Percentiles rank a stretch among this genome's conserved stretches.
These are phyloP conservation scores for Voacanga thouarsii DNA, from an alignment of 257 asterid species.

Conservation along the genomic window DNA sequence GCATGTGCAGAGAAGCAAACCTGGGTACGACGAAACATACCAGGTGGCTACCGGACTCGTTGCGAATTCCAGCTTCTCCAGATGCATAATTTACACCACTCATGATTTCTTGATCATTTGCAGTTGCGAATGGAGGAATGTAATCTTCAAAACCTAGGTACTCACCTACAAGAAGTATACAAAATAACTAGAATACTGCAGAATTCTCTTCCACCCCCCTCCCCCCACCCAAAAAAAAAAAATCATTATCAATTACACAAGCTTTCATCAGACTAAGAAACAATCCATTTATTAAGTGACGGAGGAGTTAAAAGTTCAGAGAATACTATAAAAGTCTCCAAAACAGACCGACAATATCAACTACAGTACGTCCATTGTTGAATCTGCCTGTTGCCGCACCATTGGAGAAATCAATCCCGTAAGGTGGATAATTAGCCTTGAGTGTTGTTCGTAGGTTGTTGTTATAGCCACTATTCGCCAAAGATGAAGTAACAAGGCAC, in stretches of 20 bases:
- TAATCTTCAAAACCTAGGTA: conserved; percentile 30
- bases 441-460: conserved; percentile 36
- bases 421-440: conserved; percentile 45
- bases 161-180: conserved; percentile 26
- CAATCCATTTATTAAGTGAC: background rate
- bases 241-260: background rate
- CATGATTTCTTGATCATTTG: conserved; percentile 15
- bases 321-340: no score
- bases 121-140: conserved; percentile 41
- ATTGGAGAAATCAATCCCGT: conserved; percentile 48
- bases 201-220: no score
- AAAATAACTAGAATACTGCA: background rate
- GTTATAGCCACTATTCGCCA: conserved; percentile 62
- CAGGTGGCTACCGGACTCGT: conserved; percentile 32
- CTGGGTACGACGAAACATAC: conserved; percentile 16
- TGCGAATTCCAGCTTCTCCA: conserved; percentile 45
- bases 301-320: no score
- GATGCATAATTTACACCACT: conserved; percentile 53
- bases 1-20: background rate
- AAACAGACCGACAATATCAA: conserved; percentile 23
- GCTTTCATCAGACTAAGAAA: background rate
- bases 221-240: no score
- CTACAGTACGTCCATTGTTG: conserved; percentile 32
- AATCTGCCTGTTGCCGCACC: conserved; percentile 53
- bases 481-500: conserved; percentile 63